These are phyloP conservation scores for Fusarium burgessii DNA, from an alignment of 2,329 filamentous ascomycete genomes.

Conservation along the genomic window DNA sequence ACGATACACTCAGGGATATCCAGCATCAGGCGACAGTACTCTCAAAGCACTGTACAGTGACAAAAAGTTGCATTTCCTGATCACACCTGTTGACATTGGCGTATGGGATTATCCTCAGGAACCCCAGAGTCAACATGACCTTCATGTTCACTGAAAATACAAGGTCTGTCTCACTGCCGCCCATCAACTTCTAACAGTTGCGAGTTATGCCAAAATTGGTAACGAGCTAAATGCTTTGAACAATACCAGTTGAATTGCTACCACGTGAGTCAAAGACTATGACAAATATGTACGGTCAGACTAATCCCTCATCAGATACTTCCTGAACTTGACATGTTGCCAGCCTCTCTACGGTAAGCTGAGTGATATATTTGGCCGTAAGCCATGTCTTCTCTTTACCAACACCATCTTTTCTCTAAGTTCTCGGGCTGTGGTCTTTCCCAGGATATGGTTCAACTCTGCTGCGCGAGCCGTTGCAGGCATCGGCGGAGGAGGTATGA, in stretches of 20 bases:
- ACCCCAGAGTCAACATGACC: too few relatives aligned
- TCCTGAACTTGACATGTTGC: conserved; percentile 79
- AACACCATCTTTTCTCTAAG: conserved; percentile 75
- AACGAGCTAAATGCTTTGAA: conserved; percentile 80
- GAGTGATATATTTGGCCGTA: conserved; percentile 77
- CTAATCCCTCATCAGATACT: conserved; percentile 63
- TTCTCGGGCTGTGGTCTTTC: conserved; percentile 72
- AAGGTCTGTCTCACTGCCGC: conserved; percentile 78
- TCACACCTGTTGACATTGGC: conserved; percentile 56
- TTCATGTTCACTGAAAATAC: conserved; percentile 3
- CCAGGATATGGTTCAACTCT: conserved; percentile 72
- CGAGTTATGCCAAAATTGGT: conserved; percentile 82
- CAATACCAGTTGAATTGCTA: conserved; percentile 79
- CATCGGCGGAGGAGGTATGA: conserved; percentile 79
- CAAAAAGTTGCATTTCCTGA: conserved; percentile 54
- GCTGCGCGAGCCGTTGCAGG: conserved; percentile 67
- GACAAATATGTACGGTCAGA: background rate
- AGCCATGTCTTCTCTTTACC: conserved; percentile 72
- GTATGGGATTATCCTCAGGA: conserved; percentile 33
- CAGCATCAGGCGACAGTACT: background rate
- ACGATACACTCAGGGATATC: conserved; percentile 7
- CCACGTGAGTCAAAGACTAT: conserved; percentile 49
- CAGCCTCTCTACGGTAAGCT: conserved; percentile 81
- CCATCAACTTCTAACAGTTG: conserved; percentile 82
- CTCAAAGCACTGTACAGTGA: conserved; percentile 19